Base-by-base conservation (phyloP, 352 stramenopile species). In the Globisporangium viniferum region DNA sequence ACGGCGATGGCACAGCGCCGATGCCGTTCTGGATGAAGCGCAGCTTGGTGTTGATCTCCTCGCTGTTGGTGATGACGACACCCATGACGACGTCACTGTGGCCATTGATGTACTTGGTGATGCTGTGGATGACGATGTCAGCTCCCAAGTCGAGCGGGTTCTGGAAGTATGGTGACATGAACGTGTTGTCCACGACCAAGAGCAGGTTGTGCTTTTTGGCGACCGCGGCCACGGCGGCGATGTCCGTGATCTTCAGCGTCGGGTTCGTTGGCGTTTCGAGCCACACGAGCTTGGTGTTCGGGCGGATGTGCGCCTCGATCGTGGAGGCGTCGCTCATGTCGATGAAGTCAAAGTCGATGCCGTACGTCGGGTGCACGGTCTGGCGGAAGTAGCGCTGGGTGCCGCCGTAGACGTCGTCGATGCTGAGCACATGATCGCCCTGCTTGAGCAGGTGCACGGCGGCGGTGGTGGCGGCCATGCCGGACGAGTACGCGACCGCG, bases 61-160 rank as follows among this genome's bases (percentile, higher is more conserved):
- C 89, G 69, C 89, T 87, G 73, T 98, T 97, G 72, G 87, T 94
- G 66, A 98, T 80, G 36, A 98, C 89, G 22, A 96, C 92, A 54
- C 95, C 95, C 64, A 95, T 93, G 53, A 98, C 91, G 8, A 96
- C 93, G 66, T 98, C 94, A 70, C 96, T 98, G 81, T 98, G 94
- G 64, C 94, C 94, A 73, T 97, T 96, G 73, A 98, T 98, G 82
- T 97, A 98, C 86, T 98, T 98, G 76, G 95, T 98, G 70, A 97
- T 85, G 67, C 86, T 97, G 79, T 98, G 94, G 61, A 98, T 85
- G 39, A 96, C 93, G 27, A 98, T 81, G 75, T 98, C 93, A 39
- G 88, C 91, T 49, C 95, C 95, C 24, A 98, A 82, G 59, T 91
- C 84, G 20, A 98, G 80, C 12, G 95, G 95, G 72, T 95, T 95